Conservation (phyloP, 768 basidiomycete genomes). For the Tricholoma matsutake region DNA sequence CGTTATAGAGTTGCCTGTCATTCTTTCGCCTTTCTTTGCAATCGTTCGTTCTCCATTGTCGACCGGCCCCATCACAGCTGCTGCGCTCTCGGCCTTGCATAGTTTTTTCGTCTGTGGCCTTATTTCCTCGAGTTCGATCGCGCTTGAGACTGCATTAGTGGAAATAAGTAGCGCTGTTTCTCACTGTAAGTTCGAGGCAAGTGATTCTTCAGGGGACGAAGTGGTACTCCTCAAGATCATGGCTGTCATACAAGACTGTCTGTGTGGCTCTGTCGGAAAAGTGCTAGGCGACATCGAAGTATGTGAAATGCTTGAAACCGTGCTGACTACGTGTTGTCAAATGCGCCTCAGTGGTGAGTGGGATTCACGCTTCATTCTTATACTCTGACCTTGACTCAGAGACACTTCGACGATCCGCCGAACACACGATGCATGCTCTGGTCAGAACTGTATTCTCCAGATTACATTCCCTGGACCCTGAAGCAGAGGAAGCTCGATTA, state of each 20-base stretch:
- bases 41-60: slow-evolving; percentile 92
- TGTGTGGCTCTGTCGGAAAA: slow-evolving; percentile 67
- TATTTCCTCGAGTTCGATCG: slow-evolving; percentile 53
- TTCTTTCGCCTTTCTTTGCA: slow-evolving; percentile 88
- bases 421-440: slow-evolving; percentile 85
- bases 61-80: slow-evolving; percentile 96
- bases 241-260: slow-evolving; percentile 81
- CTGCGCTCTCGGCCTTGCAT: slow-evolving; percentile 84
- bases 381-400: slow-evolving; percentile 42
- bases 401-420: slow-evolving; percentile 82
- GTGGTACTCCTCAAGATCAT: slow-evolving; percentile 91
- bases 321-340: slow-evolving; percentile 94
- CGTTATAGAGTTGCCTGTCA: slow-evolving; percentile 50
- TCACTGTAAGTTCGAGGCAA: slow-evolving; percentile 97
- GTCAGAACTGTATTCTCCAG: slow-evolving; percentile 80
- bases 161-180: slow-evolving; percentile 89
- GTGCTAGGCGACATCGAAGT: slow-evolving; percentile 88
- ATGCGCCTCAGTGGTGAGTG: slow-evolving; percentile 90
- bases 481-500: slow-evolving; percentile 65
- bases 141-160: slow-evolving; percentile 64
- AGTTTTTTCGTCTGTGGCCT: slow-evolving; percentile 81
- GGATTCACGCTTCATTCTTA: neutral
- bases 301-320: slow-evolving; percentile 98
- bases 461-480: slow-evolving; percentile 64
- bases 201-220: slow-evolving; percentile 96